Evolutionary conservation across 352 stramenopile species (phyloP).

Genomic region (Phytophthora hibernalis): DNA sequence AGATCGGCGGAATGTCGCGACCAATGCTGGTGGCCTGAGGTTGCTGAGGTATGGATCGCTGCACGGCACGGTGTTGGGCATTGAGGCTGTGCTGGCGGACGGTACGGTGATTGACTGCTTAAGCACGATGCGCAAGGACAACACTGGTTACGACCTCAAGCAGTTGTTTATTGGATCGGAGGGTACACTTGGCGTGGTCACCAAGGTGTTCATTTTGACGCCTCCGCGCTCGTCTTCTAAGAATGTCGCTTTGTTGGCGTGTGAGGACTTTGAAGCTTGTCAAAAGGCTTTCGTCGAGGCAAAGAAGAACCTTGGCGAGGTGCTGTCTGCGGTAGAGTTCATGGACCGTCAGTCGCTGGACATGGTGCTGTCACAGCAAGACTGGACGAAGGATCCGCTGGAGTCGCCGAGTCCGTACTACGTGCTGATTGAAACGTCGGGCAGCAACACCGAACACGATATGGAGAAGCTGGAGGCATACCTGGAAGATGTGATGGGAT

Average conservation of each 20-base stretch:
- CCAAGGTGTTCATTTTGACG: conserved; percentile 44
- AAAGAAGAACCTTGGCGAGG: conserved; percentile 92
- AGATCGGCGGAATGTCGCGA: conserved; percentile 97
- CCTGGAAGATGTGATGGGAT: conserved; percentile 76
- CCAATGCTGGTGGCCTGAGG: conserved; percentile 96
- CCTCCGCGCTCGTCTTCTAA: conserved; percentile 53
- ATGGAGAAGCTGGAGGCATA: conserved; percentile 91
- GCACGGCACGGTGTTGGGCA: conserved; percentile 93
- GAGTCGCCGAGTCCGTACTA: conserved; percentile 84
- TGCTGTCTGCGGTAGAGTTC: conserved; percentile 97
- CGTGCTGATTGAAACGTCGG: conserved; percentile 97
- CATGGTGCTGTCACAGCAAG: conserved; percentile 82
- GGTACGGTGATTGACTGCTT: conserved; percentile 93
- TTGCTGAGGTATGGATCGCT: conserved; percentile 95
- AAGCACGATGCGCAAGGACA: conserved; percentile 96
- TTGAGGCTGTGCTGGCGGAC: conserved; percentile 95
- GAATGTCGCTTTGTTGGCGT: conserved; percentile 91
- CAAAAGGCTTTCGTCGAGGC: conserved; percentile 83
- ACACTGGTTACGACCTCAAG: conserved; percentile 97
- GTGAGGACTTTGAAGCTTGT: conserved; percentile 87
- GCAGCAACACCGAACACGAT: conserved; percentile 92
- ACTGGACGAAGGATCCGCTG: conserved; percentile 75
- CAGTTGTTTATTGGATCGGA: conserved; percentile 98
- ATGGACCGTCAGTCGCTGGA: conserved; percentile 93
- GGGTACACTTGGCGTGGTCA: conserved; percentile 96